phyloP scores from a whole-genome alignment of 305 asterid species.

The Striga hermonthica region DNA sequence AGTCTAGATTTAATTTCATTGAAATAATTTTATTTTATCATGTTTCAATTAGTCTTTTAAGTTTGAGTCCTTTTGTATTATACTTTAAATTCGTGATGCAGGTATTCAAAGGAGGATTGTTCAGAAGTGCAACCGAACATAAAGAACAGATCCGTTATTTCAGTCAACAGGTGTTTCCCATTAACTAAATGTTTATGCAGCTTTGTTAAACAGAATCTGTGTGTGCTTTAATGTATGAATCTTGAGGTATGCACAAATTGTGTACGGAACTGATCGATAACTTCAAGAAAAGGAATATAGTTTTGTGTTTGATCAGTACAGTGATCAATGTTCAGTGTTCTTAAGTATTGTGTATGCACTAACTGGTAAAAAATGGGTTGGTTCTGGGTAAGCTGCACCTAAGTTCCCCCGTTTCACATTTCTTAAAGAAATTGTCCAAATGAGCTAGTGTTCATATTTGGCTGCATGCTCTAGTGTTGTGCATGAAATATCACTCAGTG shows the following conservation, averaged over 20 bases:
- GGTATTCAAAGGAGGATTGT: conserved; percentile 95
- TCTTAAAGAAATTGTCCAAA: conserved; percentile 14
- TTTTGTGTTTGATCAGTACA: conserved; percentile 3
- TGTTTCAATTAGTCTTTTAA: conserved; percentile 1
- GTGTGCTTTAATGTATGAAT: not conserved
- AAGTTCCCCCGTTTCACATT: conserved; percentile 1
- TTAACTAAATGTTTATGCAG: conserved; percentile 22
- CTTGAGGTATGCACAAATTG: too few relatives aligned
- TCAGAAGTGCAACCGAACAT: conserved; percentile 93
- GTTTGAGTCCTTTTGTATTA: conserved; percentile 12
- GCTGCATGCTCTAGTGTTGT: conserved; percentile 5
- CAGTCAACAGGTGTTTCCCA: conserved; percentile 70
- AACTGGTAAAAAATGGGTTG: not conserved
- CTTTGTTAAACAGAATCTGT: not conserved
- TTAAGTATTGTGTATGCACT: not conserved
- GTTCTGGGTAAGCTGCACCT: not conserved
- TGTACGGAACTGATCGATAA: too few relatives aligned
- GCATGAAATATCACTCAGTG: conserved; percentile 18
- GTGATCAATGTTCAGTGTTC: not conserved
- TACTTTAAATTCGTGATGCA: conserved; percentile 32
- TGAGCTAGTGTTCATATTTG: not conserved
- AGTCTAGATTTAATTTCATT: not conserved
- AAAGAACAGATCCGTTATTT: conserved; percentile 90
- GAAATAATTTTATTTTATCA: not conserved
- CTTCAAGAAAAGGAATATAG: conserved; percentile 1